phyloP scores from a whole-genome alignment of 2,329 filamentous ascomycete genomes.

The Cucurbitaria berberidis region DNA sequence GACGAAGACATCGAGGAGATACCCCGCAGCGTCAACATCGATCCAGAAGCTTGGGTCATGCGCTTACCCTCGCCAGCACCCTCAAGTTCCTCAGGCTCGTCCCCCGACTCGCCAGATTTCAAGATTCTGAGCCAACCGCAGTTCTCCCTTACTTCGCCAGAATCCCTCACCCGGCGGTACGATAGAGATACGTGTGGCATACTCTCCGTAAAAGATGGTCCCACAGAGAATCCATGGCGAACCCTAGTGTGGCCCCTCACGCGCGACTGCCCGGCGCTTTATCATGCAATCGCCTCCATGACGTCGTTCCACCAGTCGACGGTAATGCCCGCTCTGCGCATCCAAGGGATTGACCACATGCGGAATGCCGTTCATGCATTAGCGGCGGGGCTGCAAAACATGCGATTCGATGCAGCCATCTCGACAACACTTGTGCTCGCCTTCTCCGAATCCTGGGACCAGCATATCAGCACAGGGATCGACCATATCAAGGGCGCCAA shows the following conservation, averaged over 20 bases:
- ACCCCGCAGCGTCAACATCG: constrained; percentile 48
- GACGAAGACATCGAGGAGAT: constrained; percentile 64
- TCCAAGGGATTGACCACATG: constrained; percentile 73
- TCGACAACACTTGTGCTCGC: constrained; percentile 73
- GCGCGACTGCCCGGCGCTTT: constrained; percentile 67
- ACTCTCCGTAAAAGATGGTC: constrained; percentile 72
- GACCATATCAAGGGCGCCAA: constrained; percentile 72
- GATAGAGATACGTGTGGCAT: constrained; percentile 72
- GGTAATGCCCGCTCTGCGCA: constrained; percentile 62
- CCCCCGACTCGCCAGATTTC: constrained; percentile 29
- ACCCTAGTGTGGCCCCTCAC: constrained; percentile 73
- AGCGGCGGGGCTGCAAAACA: constrained; percentile 65
- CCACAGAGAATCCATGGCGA: constrained; percentile 73
- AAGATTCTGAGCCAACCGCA: constrained; percentile 53
- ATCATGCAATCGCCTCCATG: constrained; percentile 72
- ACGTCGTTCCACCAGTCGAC: constrained; percentile 71
- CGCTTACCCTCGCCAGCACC: constrained; percentile 46
- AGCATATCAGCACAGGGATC: constrained; percentile 71
- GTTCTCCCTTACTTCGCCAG: constrained; percentile 60
- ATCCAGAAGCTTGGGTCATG: constrained; percentile 47
- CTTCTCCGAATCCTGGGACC: constrained; percentile 75
- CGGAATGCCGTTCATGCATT: constrained; percentile 66
- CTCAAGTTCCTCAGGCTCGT: constrained; percentile 46
- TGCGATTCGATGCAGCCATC: constrained; percentile 69
- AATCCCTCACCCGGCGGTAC: constrained; percentile 68